phyloP scores from a whole-genome alignment of 2,329 filamentous ascomycete genomes.

The Clarireedia sp. region DNA sequence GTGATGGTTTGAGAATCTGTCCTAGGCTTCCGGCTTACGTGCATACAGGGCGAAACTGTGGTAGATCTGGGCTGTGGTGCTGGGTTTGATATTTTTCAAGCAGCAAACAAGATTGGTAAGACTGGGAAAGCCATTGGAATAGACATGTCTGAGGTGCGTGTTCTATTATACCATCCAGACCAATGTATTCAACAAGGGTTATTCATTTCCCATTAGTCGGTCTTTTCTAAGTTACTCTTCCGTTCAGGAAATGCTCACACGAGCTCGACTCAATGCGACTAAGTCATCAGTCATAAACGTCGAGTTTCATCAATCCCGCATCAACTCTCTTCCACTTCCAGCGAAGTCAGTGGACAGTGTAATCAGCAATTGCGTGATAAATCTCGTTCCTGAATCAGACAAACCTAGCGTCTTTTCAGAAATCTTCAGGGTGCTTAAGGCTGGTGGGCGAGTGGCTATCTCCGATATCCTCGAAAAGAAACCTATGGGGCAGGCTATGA shows the following conservation, averaged over 20 bases:
- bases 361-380: constrained; percentile 57
- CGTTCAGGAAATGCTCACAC: background rate
- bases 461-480: constrained; percentile 51
- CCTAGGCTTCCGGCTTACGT: background rate
- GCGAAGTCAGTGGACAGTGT: constrained; percentile 42
- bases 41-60: constrained; percentile 43
- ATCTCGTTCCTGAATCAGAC: constrained; percentile 45
- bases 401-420: constrained; percentile 49
- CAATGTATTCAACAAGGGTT: too few species aligned
- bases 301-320: constrained; percentile 42
- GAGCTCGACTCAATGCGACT: background rate
- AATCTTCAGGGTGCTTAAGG: constrained; percentile 49
- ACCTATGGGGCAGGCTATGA: constrained; percentile 40
- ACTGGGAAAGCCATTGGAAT: constrained; percentile 45
- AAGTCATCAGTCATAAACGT: constrained; percentile 34
- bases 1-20: too few species aligned
- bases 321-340: constrained; percentile 42
- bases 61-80: constrained; percentile 49
- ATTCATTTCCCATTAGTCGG: constrained; percentile 27
- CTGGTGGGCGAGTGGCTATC: constrained; percentile 49
- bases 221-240: background rate
- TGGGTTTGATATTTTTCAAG: constrained; percentile 49
- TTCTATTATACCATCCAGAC: constrained; percentile 28
- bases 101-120: constrained; percentile 40
- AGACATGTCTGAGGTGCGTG: constrained; percentile 49